Evolutionary conservation across 768 basidiomycete species (phyloP), one percentile per base, ranked within the genome.

Genomic region (Leccinum disarticulatum): DNA sequence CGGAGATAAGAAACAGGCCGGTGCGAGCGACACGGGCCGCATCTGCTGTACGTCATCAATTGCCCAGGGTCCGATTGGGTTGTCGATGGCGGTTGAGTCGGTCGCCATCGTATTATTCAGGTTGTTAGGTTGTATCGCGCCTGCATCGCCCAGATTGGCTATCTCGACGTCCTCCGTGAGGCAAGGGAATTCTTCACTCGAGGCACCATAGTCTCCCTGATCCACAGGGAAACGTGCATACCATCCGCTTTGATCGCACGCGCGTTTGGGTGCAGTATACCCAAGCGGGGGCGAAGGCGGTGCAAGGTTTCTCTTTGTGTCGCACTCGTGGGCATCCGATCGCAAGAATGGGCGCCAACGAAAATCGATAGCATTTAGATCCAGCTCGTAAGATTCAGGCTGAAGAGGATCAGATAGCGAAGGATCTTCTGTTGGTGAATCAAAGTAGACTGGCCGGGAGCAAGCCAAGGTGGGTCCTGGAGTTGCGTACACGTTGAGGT

Each of bases 341-440:
- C 64, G 63, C 59, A 76, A 68, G 63, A 87, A 88, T 9, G 80
- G 80, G 50, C 73, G 70, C 86, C 87, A 87, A 54, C 67, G 77
- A 63, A 87, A 88, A 64, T 82, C 82, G 9, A 87, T 70, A 4
- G 66, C 65, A 6, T 73, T 69, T 41, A 77, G 69, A 60, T 80
- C 76, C 46, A 82, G 64, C 28, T 74, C 73, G 61, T 76, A 79
- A 52, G 70, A 69, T 53, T 68, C 67, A 36, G 71, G 62, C 31
- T 75, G 69, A 38, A 77, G 69, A 63, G 77, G 75, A 63, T 76
- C 76, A 31, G 79, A 77, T 38, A 66, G 57, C 52, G 74, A 71
- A 38, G 80, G 80, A 61, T 83, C 81, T 68, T 83, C 81, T 31
- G 76, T 74, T 2, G 81, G 81, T 2, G 80, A 81, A 66, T 84